Base-by-base conservation (phyloP, 257 asterid genomes). In the Verbascum thapsus region DNA sequence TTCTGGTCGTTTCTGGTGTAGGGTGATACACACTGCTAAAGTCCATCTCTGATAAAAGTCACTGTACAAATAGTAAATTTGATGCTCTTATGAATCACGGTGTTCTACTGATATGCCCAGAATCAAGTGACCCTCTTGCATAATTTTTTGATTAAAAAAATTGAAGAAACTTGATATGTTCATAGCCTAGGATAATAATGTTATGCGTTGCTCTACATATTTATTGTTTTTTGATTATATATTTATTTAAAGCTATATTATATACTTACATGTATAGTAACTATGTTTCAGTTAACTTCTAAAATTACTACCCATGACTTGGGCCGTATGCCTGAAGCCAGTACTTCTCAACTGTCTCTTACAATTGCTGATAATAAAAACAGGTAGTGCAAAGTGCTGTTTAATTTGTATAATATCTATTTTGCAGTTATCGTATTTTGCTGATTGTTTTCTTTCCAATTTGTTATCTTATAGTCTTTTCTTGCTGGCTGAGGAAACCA, bases 401-500 rank as follows among this genome's bases (percentile, higher is more conserved):
- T 45, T 41, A 17, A 16, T 53, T 39, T 47, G 15, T 22, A 5
- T 58, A n/a, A 22, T 37, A 42, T 38, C 38, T 7, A 38, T 53
- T 52, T n/a, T 50, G 16, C 23, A 30, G 42, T 62, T 55, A 7
- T 41, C 40, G 50, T 43, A 32, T 42, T 51, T 18, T 3, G 13
- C 71, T 70, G 69, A 64, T 68, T 52, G 44, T 51, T 23, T 34
- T 40, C 20, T 32, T 63, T 59, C 11, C n/a, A n/a, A 32, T 42
- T 51, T 19, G 58, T 18, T 12, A 19, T 53, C 53, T 52, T 62
- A 53, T 55, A 80, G 86, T 53, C 77, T 81, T 55, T 50, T 68
- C 57, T 11, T 51, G 44, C 61, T 75, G 71, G 87, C 81, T 20
- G 84, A 69, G 63, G 80, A 78, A 67, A 66, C 68, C 19, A 71